Conservation (phyloP, 2,329 filamentous ascomycete species). For the Penicillium sclerotigenum region DNA sequence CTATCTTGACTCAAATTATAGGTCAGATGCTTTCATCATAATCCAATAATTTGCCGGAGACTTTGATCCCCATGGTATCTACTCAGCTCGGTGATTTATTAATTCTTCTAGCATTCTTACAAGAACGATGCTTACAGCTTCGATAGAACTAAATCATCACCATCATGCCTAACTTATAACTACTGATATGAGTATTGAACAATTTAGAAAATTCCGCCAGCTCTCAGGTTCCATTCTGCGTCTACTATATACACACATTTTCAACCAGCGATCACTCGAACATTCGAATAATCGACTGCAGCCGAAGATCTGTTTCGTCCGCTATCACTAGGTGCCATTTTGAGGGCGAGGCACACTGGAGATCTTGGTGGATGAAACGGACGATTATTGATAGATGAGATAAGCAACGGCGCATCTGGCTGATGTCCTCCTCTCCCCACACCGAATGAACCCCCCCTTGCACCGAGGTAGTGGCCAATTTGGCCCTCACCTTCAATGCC, state of each 20-base stretch:
- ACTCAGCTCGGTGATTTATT: not conserved
- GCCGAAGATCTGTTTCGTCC: slow-evolving; percentile 30
- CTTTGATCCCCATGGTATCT: not conserved
- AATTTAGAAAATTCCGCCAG: not conserved
- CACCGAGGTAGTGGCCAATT: slow-evolving; percentile 11
- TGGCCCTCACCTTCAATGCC: slow-evolving; percentile 23
- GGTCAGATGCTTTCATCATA: not conserved
- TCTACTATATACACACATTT: not conserved
- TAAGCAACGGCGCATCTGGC: slow-evolving; percentile 27
- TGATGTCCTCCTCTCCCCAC: not conserved
- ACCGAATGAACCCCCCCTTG: slow-evolving; percentile 24
- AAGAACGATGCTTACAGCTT: not conserved
- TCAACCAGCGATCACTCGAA: slow-evolving; percentile 23
- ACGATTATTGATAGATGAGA: slow-evolving; percentile 29
- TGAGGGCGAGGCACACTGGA: slow-evolving; percentile 4
- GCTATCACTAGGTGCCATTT: slow-evolving; percentile 30
- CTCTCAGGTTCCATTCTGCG: not conserved
- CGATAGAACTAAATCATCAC: not conserved
- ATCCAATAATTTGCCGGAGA: not conserved
- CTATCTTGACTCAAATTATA: not conserved
- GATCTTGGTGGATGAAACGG: slow-evolving; percentile 24
- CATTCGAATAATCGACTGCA: slow-evolving; percentile 32
- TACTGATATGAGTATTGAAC: not conserved
- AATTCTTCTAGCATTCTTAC: not conserved
- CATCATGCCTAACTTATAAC: not conserved